Evolutionary conservation across 768 basidiomycete genomes (phyloP), one percentile per base, ranked within the genome.

Genomic region (Boletus bicolor): DNA sequence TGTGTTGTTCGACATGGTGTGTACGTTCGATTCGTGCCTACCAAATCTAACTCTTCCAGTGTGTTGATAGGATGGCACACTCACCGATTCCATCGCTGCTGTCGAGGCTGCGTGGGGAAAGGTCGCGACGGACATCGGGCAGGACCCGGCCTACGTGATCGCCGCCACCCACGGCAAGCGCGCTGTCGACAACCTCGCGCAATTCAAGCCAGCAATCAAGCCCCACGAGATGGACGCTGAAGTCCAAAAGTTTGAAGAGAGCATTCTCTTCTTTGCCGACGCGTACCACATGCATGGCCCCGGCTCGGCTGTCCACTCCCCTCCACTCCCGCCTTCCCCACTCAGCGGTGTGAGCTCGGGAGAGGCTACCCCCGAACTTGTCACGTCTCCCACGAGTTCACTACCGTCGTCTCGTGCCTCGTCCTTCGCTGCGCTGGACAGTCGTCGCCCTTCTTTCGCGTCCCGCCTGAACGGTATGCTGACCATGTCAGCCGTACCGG

Each of bases 141-240:
- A 82, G 70, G 84, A 86, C 69, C 84, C 85, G 7, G 76, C 77
- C 54, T 76, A 81, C 53, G 85, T 87, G 58, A 86, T 89, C 64
- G 83, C 82, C 10, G 83, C 84, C 38, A 89, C 87, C n/a, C 87
- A 90, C 68, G 87, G 87, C 64, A 84, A 87, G 65, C 84, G 87
- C 57, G 88, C 87, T 11, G 76, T 86, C 64, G 87, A 89, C 74
- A 90, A 89, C 72, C 81, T 89, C 59, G 68, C 78, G 5, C 75
- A 77, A 47, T 83, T 84, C 75, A 83, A 81, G 64, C 84, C 84
- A 0, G 67, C 77, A 34, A 80, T 86, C 62, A 75, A 76, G 59
- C 44, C 64, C 21, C 76, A 83, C 68, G 79, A 85, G 68, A 80
- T 86, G 76, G 81, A 82, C 62, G 69, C 58, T 32, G 83, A 81